phyloP scores from a whole-genome alignment of 192 early-diverging fungal genomes.

The Gamsiella multidivaricata region DNA sequence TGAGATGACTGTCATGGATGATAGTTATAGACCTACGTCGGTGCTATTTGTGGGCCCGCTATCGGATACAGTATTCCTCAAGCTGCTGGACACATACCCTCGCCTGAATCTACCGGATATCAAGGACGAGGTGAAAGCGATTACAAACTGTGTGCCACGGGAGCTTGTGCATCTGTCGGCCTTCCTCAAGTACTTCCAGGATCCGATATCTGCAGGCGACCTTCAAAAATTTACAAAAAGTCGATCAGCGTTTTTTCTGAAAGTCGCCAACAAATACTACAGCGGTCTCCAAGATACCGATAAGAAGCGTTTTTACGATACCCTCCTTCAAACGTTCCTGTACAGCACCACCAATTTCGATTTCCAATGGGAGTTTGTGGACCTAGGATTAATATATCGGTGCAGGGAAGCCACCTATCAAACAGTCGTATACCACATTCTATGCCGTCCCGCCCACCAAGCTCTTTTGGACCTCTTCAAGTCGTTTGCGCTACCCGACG shows the following conservation, averaged over 20 bases:
- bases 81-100: constrained; percentile 20
- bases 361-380: too few species aligned
- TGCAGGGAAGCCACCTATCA: too few species aligned
- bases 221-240: constrained; percentile 25
- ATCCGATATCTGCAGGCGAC: background rate
- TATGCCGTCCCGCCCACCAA: constrained; percentile 32
- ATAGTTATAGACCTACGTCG: constrained; percentile 6
- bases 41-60: constrained; percentile 36
- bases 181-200: constrained; percentile 5
- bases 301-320: too few species aligned
- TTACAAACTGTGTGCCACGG: constrained; percentile 41
- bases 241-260: background rate
- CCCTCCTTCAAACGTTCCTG: too few species aligned
- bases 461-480: constrained; percentile 37
- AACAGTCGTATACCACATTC: too few species aligned
- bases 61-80: constrained; percentile 27
- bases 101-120: constrained; percentile 11
- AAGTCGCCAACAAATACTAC: constrained; percentile 1
- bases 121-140: constrained; percentile 15
- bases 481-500: constrained; percentile 15
- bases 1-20: constrained; percentile 25
- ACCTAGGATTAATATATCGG: too few species aligned
- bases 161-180: constrained; percentile 34
- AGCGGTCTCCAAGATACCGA: background rate
- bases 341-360: too few species aligned